These are phyloP conservation scores for Avena sativa DNA, from an alignment of 176 grass and related monocot genomes.

Conservation along the genomic window DNA sequence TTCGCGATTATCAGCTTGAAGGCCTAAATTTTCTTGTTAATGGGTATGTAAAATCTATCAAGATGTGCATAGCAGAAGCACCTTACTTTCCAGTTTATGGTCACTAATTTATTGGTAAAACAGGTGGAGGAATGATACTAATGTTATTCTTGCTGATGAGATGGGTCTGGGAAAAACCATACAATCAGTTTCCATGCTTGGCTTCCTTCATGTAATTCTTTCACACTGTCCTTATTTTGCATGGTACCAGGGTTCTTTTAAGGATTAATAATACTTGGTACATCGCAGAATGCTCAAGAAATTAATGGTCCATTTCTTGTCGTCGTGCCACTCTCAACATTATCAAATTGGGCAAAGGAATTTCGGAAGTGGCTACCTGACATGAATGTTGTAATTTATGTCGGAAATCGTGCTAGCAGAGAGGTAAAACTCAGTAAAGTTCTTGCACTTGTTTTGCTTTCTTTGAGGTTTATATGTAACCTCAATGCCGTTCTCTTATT, in stretches of 20 bases:
- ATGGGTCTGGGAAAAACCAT: conserved; percentile 99
- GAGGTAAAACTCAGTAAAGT: conserved; percentile 64
- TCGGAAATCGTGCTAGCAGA: conserved; percentile 99
- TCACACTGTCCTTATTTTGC: conserved; percentile 21
- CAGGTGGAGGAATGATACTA: conserved; percentile 99
- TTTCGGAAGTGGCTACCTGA: conserved; percentile 96
- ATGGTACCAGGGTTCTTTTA: conserved; percentile 6
- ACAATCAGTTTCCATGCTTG: conserved; percentile 97
- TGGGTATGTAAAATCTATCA: conserved; percentile 59
- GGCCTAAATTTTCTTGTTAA: conserved; percentile 99
- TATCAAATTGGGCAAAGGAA: conserved; percentile 97
- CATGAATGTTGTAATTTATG: conserved; percentile 95
- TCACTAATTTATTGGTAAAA: conserved; percentile 36
- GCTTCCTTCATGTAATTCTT: conserved; percentile 81
- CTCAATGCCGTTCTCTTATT: background rate
- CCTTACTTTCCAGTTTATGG: conserved; percentile 28
- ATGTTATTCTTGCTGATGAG: conserved; percentile 99
- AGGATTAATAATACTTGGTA: conserved; percentile 10
- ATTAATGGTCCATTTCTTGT: conserved; percentile 97
- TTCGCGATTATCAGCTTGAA: conserved; percentile 99
- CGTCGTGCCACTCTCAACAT: conserved; percentile 93
- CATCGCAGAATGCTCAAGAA: conserved; percentile 92
- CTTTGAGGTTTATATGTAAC: background rate
- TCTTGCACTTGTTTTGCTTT: conserved; percentile 26
- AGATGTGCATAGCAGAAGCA: conserved; percentile 27